Evolutionary conservation across 164 flowering plant species (phyloP), one percentile per base, ranked within the genome.

Genomic region (grape (Vitis vinifera)): DNA sequence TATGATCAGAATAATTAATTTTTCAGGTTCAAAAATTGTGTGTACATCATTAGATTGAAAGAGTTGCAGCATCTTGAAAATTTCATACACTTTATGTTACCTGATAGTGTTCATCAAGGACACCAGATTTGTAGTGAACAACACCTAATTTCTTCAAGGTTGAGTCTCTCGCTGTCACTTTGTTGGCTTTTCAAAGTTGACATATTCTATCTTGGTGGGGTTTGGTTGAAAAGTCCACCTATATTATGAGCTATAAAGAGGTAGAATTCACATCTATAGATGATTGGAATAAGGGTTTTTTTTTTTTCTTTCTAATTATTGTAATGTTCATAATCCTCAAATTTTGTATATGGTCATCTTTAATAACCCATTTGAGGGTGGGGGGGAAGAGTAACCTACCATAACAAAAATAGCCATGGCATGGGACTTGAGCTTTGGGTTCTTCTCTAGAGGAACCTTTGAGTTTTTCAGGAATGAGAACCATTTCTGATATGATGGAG

Each of bases 351-450:
- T 19, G 23, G 23, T 19, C 23, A 19, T 19, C 23, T 19, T 19
- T 19, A 19, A 1, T 19, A 1, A 19, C 23, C 1, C 23, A 19
- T 19, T 19, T 19, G 23, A 19, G 23, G 23, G 23, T 19, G 23
- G 23, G 1, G 51, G 63, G 9, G 0, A 7, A 57, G 16, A 44
- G 23, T 10, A 8, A 68, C 84, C 66, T 4, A 91, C 97, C 97
- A 89, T 86, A 72, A 87, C 86, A 81, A 91, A 87, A 65, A 91
- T 88, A 61, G 76, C 87, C 9, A 83, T 71, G 67, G 92, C 90
- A 82, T 91, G 93, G 11, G 89, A 77, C 57, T 85, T 87, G 78
- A 88, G 92, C 83, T 71, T 85, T 29, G 91, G 87, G 69, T 87
- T 89, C 74, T 89, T 85, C 64, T 80, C 79, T 3, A 88, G 93